Base-by-base conservation (phyloP, 768 basidiomycete species). In the Boletus pseudopeckii region DNA sequence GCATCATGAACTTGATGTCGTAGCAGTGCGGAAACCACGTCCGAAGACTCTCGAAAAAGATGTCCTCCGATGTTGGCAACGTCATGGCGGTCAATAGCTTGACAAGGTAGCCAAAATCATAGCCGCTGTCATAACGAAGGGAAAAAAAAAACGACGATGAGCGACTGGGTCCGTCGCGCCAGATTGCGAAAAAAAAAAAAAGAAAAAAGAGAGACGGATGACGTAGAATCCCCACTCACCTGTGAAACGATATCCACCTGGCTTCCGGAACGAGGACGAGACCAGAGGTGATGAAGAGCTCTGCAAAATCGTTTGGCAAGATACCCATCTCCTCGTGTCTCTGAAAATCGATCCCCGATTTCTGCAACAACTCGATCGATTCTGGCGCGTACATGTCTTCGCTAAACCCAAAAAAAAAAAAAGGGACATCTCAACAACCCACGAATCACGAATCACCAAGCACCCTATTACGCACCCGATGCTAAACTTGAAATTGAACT, bases 311-410 rank as follows among this genome's bases (percentile, higher is more conserved):
- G 60, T 95, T 92, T 3, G 94, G 92, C 45, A 80, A 71, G 56
- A 99, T 98, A 0, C 97, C 97, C 68, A 89, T 80, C 62, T 94
- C 90, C 58, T 94, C 89, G 65, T 96, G 92, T 49, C 92, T 82
- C 66, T 91, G 87, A 65, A 99, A 95, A 68, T 99, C 94, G 68
- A 98, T 88, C 18, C 97, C 97, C 5, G 93, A 90, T 68, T 95
- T 95, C 70, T 92, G 88, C 47, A 99, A 76, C 14, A 95, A 80
- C 49, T 99, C 96, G 61, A 98, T 87, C 41, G 93, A 93, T 52
- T 98, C 96, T n/a, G 94, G 96, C 13, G 93, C 89, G 69, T 90
- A 98, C 92, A 98, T 98, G 74, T 99, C 97, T 50, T 97, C 91
- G 64, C 95, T 98, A 18, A n/a, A n/a, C n/a, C n/a, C 7, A 30